Evolutionary conservation across 1,284 basidiomycete genomes (phyloP), one percentile per base, ranked within the genome.

Genomic region (Moniliella sp.): DNA sequence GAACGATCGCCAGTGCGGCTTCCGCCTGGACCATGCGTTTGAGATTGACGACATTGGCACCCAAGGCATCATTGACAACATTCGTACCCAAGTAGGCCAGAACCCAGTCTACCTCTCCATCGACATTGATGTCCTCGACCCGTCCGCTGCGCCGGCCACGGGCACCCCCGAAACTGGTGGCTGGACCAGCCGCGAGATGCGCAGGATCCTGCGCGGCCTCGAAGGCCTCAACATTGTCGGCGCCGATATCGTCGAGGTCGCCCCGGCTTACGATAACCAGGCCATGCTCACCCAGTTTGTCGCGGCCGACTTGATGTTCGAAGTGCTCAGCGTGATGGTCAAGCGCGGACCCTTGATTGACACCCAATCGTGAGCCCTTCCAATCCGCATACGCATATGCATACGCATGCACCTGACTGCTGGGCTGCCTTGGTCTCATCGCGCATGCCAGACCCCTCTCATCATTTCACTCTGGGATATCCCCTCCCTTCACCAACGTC

Each of bases 151-250:
- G 28, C 78, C 78, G 34, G 77, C 71, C 5, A 79, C 76, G 39
- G 77, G 78, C n/a, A 80, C 78, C 2, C 78, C 77, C 4, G 78
- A 80, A 60, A 69, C 73, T 11, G 78, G 78, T 25, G 76, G 76
- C 9, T 78, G 75, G 75, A 77, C 76, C 3, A 74, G 70, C n/a
- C 68, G 77, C 30, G 76, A 80, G 59, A 66, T 78, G 25, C 78
- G 78, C 45, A 70, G 75, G 21, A 78, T 79, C 39, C 65, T 79
- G 32, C 70, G 77, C 34, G 77, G 77, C 14, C 66, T 80, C 7
- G 69, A 71, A 2, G 77, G 76, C 3, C 61, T 80, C 19, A 78
- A 79, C 49, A 51, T 65, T 29, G 63, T 65, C 12, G 73, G 76
- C 28, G 73, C 72, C 1, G 75, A 78, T 50, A 64, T 80, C 30